Percentiles rank a stretch among this genome's conserved stretches.
Evolutionary conservation across 768 basidiomycete species (phyloP).

Genomic region (Boletus tylopilopsis): DNA sequence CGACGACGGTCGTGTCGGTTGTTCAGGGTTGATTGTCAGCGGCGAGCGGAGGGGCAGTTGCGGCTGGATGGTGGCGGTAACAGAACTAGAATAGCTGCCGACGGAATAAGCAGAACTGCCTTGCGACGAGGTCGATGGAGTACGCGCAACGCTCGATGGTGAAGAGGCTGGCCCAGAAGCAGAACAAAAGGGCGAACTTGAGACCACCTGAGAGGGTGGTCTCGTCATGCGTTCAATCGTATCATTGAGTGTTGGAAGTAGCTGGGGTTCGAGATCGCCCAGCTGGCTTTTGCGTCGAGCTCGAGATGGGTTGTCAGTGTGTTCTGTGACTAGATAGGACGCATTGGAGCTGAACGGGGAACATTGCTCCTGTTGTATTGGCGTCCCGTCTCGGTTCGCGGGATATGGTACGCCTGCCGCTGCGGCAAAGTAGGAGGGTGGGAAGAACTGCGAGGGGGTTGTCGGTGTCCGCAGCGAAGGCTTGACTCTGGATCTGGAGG

Average conservation of each 20-base stretch:
- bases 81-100: background rate
- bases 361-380: background rate
- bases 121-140: constrained; percentile 20
- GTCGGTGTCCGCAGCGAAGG: constrained; percentile 24
- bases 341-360: constrained; percentile 18
- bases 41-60: constrained; percentile 8
- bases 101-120: constrained; percentile 13
- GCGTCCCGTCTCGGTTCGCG: constrained; percentile 3
- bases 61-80: background rate
- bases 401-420: constrained; percentile 39
- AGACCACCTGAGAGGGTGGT: constrained; percentile 35
- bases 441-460: constrained; percentile 41
- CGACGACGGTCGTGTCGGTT: constrained; percentile 17
- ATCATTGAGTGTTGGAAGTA: constrained; percentile 67
- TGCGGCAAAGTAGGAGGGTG: constrained; percentile 55
- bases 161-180: background rate
- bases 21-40: constrained; percentile 8
- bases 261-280: constrained; percentile 54
- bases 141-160: constrained; percentile 9
- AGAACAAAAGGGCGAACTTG: constrained; percentile 8
- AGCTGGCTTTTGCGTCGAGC: constrained; percentile 38
- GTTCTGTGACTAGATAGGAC: constrained; percentile 5
- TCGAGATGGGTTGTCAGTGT: background rate
- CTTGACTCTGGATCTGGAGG: constrained; percentile 30
- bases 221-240: constrained; percentile 74